Percentiles rank a stretch among this genome's conserved stretches.
phyloP scores from a whole-genome alignment of 768 basidiomycete genomes.

The Lentinus brumalis region DNA sequence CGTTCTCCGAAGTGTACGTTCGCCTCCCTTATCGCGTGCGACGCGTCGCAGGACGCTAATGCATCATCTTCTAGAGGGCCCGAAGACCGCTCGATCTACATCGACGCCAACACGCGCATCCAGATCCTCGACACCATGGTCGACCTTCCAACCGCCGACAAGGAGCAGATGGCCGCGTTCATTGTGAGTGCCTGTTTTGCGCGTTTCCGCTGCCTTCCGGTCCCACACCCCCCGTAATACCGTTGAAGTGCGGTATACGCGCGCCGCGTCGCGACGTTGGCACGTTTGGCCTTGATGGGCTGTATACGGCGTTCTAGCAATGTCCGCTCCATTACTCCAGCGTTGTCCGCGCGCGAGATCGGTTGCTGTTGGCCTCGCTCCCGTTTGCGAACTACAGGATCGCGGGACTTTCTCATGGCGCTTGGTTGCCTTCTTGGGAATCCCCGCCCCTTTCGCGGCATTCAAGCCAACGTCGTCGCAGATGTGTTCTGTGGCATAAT shows the following conservation, averaged over 20 bases:
- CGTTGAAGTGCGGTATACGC: not conserved
- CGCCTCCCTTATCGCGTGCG: not conserved
- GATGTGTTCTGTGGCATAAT: too few relatives aligned
- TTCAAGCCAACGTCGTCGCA: not conserved
- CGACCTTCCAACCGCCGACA: conserved; percentile 63
- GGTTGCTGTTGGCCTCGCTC: not conserved
- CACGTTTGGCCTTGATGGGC: not conserved
- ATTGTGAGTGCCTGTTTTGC: conserved; percentile 52
- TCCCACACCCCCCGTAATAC: not conserved
- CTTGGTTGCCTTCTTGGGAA: not conserved
- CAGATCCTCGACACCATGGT: conserved; percentile 82
- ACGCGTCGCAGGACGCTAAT: not conserved
- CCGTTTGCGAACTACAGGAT: not conserved
- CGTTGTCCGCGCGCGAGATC: not conserved
- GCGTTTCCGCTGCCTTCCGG: not conserved
- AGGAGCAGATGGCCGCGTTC: conserved; percentile 67
- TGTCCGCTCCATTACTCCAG: conserved; percentile 8
- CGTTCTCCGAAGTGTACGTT: conserved; percentile 48
- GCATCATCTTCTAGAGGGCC: conserved; percentile 24
- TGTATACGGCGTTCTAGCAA: not conserved
- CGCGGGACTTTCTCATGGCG: not conserved
- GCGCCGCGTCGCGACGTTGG: not conserved
- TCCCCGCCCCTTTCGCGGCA: conserved; percentile 1
- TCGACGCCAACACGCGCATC: conserved; percentile 66
- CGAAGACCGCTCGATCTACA: conserved; percentile 42